A percentile compares a stretch with the other conserved stretches of the same genome.
Conservation (phyloP, 495 filamentous ascomycete species). For the Hyaloscypha finlandica region DNA sequence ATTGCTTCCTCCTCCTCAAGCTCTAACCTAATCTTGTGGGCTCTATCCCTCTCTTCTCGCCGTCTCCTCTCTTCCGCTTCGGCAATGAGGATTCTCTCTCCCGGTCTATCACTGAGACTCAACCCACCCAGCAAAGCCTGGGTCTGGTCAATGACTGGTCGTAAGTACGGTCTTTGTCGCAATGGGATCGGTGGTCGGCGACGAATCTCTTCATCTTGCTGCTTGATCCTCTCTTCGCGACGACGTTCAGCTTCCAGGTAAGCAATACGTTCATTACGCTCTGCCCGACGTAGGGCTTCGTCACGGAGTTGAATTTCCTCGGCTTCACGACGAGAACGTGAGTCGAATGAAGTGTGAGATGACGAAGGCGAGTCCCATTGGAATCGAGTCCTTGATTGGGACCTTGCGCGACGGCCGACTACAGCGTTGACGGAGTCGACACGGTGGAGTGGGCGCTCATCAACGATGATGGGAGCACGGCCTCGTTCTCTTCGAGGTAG, state of each 20-base stretch:
- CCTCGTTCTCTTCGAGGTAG: constrained; percentile 4
- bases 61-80: constrained; percentile 17
- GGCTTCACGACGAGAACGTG: constrained; percentile 17
- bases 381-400: constrained; percentile 6
- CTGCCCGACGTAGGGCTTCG: neutral
- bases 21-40: neutral
- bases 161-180: neutral
- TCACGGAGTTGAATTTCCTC: constrained; percentile 14
- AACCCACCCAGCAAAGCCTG: constrained; percentile 19
- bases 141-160: constrained; percentile 22
- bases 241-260: constrained; percentile 18
- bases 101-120: neutral
- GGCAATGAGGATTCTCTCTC: constrained; percentile 9
- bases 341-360: constrained; percentile 32
- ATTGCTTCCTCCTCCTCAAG: constrained; percentile 22
- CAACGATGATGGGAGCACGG: constrained; percentile 27
- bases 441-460: constrained; percentile 22
- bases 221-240: constrained; percentile 16
- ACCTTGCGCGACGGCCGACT: constrained; percentile 9
- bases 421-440: constrained; percentile 10
- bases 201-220: constrained; percentile 30
- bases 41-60: constrained; percentile 13
- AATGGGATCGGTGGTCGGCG: constrained; percentile 25
- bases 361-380: constrained; percentile 27
- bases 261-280: constrained; percentile 19